Conservation (phyloP, 805 yeast species). For the Danielia reshetovae region DNA sequence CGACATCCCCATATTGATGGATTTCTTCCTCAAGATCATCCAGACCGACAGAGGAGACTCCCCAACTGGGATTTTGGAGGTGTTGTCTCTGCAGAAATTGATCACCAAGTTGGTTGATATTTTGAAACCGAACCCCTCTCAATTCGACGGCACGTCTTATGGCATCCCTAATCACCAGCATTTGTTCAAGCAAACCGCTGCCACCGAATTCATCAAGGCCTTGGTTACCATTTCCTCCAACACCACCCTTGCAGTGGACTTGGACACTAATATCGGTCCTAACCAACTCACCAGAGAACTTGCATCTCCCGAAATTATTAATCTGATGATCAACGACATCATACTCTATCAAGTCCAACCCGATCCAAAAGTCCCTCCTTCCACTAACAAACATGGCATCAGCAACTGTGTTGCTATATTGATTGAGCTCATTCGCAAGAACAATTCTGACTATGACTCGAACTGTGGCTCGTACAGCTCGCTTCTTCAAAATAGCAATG, state of each 20-base stretch:
- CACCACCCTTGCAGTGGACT: slow-evolving; percentile 62
- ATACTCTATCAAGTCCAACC: slow-evolving; percentile 32
- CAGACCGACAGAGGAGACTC: slow-evolving; percentile 89
- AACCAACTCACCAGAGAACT: slow-evolving; percentile 89
- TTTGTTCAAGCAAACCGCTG: slow-evolving; percentile 74
- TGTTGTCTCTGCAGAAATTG: slow-evolving; percentile 66
- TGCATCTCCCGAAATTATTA: slow-evolving; percentile 69
- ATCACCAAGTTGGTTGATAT: slow-evolving; percentile 70
- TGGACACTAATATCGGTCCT: slow-evolving; percentile 92
- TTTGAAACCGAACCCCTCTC: slow-evolving; percentile 61
- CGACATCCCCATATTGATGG: slow-evolving; percentile 93
- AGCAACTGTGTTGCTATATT: slow-evolving; percentile 93
- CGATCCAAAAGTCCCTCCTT: not conserved
- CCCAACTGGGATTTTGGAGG: slow-evolving; percentile 82
- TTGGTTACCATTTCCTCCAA: slow-evolving; percentile 92
- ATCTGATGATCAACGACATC: slow-evolving; percentile 70
- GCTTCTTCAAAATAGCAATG: slow-evolving; percentile 29
- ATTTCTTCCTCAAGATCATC: slow-evolving; percentile 80
- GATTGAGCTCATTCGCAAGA: slow-evolving; percentile 90
- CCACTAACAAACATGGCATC: slow-evolving; percentile 76
- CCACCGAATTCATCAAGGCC: slow-evolving; percentile 93
- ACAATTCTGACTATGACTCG: slow-evolving; percentile 91
- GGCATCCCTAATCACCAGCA: slow-evolving; percentile 27
- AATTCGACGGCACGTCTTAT: slow-evolving; percentile 32
- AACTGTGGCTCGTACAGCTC: slow-evolving; percentile 82